Evolutionary conservation across 495 filamentous ascomycete genomes (phyloP), one percentile per base, ranked within the genome.

Genomic region (Penicillium soppii): DNA sequence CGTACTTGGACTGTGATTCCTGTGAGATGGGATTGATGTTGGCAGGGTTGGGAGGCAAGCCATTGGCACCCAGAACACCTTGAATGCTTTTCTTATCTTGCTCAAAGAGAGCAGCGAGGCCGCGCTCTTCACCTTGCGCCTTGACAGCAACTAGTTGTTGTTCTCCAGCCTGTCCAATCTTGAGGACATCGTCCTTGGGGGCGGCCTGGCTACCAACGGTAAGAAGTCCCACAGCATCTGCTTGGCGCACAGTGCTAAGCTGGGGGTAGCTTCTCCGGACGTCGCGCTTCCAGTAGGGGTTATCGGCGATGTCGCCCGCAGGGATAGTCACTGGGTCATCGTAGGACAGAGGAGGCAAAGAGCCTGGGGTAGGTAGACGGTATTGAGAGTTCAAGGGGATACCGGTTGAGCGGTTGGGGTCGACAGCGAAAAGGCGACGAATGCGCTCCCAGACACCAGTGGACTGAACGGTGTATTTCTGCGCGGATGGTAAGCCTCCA

Each of bases 391-490:
- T 97, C 53, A 99, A 74, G 16, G 95, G 95, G 8, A 97, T 70
- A 68, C 95, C 95, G 56, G 84, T 89, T 37, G 91, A 96, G 53
- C 95, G 91, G 59, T 89, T 84, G 8, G 95, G 85, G 69, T 95
- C 94, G 54, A 99, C 67, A 48, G 92, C 82, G 53, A 96, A 72
- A 47, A 82, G 66, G 42, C 83, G 80, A 61, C 91, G 90, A 64
- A 99, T 76, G 43, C 79, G 76, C 56, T 91, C 91, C 89, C 92
- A 97, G 69, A 97, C 75, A 29, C 95, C 95, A 7, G 77, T 82
- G 23, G 94, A 92, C 59, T 94, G 90, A 55, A 99, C 78, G n/a
- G 92, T 92, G 72, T 97, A 94, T 91, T 97, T 97, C 94, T 98
- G 58, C 15, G 40, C n/a, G 10, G 16, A 19, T 40, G 22, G 21